Base-by-base conservation (phyloP, 345 rosid species). In the Gossypium bickii region DNA sequence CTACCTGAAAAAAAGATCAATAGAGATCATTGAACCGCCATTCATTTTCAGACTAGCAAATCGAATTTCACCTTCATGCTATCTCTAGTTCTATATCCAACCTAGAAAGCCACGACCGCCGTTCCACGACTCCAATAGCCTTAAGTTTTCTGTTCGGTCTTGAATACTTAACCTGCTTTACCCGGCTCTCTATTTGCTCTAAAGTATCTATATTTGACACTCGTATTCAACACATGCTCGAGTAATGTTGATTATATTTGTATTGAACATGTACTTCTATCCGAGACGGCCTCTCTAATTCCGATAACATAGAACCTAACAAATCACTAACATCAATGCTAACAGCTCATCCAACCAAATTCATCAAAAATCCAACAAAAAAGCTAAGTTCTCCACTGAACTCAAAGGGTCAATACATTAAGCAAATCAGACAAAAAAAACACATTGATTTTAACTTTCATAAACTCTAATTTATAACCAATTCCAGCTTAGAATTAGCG, bases 1-100 rank as follows among this genome's bases (percentile, higher is more conserved):
- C 99, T 86, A 11, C 98, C 99, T 95, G 87, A 25, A 59, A 53
- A 44, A 72, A 84, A 34, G 51, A 74, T 47, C 18, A 67, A 34
- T 58, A 62, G 71, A 65, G 51, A 12, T 41, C 29, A 47, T 47
- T 24, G n/a, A 57, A 45, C 38, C 10, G 17, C 1, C 20, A 16
- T 20, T n/a, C 38, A 76, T 52, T 70, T 10, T 13, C 38, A 10
- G 25, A 44, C 12, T 17, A 22, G 13, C 57, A 34, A 48, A 53
- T 53, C 11, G 9, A 8, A 53, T 53, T 52, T 53, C 58, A 53
- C 20, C 10, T 53, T 53, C 20, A 53, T 17, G 20, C 22, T 17
- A 53, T 53, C 58, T 15, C 16, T 29, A 61, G 66, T 29, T 13
- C 66, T 61, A 61, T 15, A 29, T 61, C 34, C 18, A 1, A 29